Evolutionary conservation across 1,284 basidiomycete genomes (phyloP).

Genomic region (Ustilago lituana): DNA sequence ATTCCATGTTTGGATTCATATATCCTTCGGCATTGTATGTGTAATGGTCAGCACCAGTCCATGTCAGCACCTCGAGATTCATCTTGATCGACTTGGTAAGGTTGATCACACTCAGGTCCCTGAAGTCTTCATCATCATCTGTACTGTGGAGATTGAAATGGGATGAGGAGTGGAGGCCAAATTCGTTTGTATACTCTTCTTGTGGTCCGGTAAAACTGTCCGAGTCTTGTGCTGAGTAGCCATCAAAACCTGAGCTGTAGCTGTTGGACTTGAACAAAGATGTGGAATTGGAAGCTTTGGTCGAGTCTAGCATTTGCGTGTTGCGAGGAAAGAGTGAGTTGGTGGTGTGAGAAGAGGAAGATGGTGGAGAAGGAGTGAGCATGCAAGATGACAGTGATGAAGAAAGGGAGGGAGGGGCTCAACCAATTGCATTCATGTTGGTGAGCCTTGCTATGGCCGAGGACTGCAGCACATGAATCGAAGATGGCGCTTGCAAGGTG

Average conservation of each 20-base stretch:
- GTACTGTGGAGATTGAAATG: neutral
- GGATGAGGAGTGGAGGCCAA: neutral
- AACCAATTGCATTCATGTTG: neutral
- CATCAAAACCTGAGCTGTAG: conserved; percentile 28
- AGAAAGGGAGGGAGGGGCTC: conserved; percentile 1
- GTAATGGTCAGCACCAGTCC: conserved; percentile 23
- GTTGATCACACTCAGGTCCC: conserved; percentile 14
- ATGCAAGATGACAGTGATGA: neutral
- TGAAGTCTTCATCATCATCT: conserved; percentile 18
- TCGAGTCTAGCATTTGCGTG: too few species aligned
- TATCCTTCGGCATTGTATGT: conserved; percentile 27
- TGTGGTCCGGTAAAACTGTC: neutral
- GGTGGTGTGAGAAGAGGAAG: too few species aligned
- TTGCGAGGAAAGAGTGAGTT: too few species aligned
- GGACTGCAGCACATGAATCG: conserved; percentile 8
- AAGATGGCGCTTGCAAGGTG: neutral
- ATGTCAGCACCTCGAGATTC: conserved; percentile 24
- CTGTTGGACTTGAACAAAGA: conserved; percentile 3
- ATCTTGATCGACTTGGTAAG: conserved; percentile 26
- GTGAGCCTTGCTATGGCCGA: neutral
- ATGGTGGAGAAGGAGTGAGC: neutral
- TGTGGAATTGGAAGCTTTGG: neutral
- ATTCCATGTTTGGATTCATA: conserved; percentile 21
- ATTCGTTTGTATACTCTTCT: neutral
- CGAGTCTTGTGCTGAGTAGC: neutral